Conservation (phyloP, 805 yeast genomes). For the Saccharomycopsis fibuligera region DNA sequence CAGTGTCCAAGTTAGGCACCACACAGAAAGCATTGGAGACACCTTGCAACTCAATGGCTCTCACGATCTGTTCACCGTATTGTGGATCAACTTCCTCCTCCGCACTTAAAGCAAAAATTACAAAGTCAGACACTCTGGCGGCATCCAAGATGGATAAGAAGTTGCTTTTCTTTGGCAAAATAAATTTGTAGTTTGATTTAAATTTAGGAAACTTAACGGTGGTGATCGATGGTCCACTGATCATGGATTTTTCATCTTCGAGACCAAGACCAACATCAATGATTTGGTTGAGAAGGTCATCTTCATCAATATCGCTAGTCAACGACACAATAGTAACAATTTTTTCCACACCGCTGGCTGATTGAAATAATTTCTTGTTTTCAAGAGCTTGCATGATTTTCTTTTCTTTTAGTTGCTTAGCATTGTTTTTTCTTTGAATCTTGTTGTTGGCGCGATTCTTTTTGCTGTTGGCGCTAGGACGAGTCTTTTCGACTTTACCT, state of each 20-base stretch:
- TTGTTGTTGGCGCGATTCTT: constrained; percentile 36
- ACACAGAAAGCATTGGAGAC: constrained; percentile 76
- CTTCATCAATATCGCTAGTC: constrained; percentile 58
- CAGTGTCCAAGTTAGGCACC: constrained; percentile 61
- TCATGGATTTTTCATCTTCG: not conserved
- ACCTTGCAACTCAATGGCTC: constrained; percentile 90
- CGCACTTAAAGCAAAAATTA: constrained; percentile 85
- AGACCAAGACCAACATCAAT: constrained; percentile 24
- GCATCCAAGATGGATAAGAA: constrained; percentile 74
- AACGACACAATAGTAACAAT: constrained; percentile 76
- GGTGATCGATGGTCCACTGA: constrained; percentile 30
- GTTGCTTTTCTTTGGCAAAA: constrained; percentile 65
- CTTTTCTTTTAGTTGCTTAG: constrained; percentile 68
- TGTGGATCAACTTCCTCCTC: constrained; percentile 69
- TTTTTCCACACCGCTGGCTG: constrained; percentile 74
- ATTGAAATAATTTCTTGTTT: constrained; percentile 70
- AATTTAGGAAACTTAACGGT: constrained; percentile 54
- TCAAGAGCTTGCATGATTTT: constrained; percentile 59
- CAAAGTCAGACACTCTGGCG: constrained; percentile 83
- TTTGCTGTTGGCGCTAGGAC: constrained; percentile 24
- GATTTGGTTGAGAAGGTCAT: constrained; percentile 39
- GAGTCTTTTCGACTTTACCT: constrained; percentile 79
- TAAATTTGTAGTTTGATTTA: constrained; percentile 63
- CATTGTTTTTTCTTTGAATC: constrained; percentile 67
- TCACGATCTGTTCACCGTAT: constrained; percentile 81